Evolutionary conservation across 495 filamentous ascomycete species (phyloP), one percentile per base, ranked within the genome.

Genomic region (Halenospora varia): DNA sequence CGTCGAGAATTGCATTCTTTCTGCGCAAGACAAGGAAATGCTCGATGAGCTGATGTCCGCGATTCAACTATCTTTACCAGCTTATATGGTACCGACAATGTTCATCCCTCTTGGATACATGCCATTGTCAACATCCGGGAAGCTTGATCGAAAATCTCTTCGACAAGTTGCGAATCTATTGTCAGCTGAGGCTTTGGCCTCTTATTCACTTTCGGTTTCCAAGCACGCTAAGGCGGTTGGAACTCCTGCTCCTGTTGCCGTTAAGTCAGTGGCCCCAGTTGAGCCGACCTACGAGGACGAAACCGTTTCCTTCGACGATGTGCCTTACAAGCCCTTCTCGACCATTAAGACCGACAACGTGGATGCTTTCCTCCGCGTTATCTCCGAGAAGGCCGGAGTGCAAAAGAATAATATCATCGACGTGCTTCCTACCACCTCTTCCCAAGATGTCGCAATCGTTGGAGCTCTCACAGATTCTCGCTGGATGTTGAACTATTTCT

Each of bases 391-490:
- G 80, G 44, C 35, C 15, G 35, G 8, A 9, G 35, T 40, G 8
- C 9, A 40, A 40, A 40, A 40, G 35, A 40, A 40, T 40, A 40
- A 40, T 15, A 51, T 60, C 51, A 9, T 55, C 3, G 80, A 88
- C 66, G 75, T 87, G 10, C 68, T 83, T 9, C 85, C 85, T 10
- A 76, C 81, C 0, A 81, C 82, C 0, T 82, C 82, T 42, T 80
- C 86, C 52, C 87, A 90, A 59, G 77, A 82, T 3, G 66, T 88
- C 41, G 83, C 81, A 0, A 71, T 89, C 23, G 78, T 74, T 25
- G 86, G 77, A 29, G 85, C 80, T 3, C 72, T 86, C 1, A 68
- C 42, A 6, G 40, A 53, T 26, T 50, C 54, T 17, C 46, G 48
- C 18, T 53, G 69, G 75, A 82, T 76, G 73, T 57, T 77, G 52